Base-by-base conservation (phyloP, 1,284 basidiomycete genomes). In the Cystobasidiaceae sp. region DNA sequence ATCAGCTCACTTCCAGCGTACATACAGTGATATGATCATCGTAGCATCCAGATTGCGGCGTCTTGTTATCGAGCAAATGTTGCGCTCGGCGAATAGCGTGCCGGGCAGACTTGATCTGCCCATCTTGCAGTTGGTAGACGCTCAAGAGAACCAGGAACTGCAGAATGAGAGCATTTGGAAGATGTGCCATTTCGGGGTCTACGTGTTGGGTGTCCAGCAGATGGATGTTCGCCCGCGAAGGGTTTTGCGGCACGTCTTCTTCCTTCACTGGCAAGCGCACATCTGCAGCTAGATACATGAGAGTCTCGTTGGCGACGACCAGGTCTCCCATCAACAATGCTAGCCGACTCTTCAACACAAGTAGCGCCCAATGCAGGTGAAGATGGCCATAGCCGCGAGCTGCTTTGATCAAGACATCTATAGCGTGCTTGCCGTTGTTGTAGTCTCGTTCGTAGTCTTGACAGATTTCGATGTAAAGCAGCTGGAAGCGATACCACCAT, bases 401-500 rank as follows among this genome's bases (percentile, higher is more conserved):
- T n/a, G 46, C 21, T 28, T 33, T 13, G 2, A 46, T 23, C 32
- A 56, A 30, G 17, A 56, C 61, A n/a, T 43, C 30, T 3, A 64
- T 6, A 48, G 23, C 23, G 17, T 41, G 43, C n/a, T 30, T 13
- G 9, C 51, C 48, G 13, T 51, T 28, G 13, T 15, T 11, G 25
- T 37, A 39, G 34, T 64, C 51, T 21, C 28, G 28, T 33, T 55
- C 51, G 33, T 55, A 49, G 5, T 21, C 25, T 7, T 64, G 32
- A 27, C 41, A 48, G 15, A 64, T 64, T n/a, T 39, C 32, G 32
- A 64, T 39, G 32, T 30, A 27, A 6, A 56, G 28, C 1, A 64
- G 32, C 25, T 51, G 52, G 28, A 64, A 55, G 43, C 52, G 61
- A 34, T 64, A 64, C n/a, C 33, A 21, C 61, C 61, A 64, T 11